Evolutionary conservation across 2,329 filamentous ascomycete species (phyloP).

Genomic region (Drechmeria coniospora): DNA sequence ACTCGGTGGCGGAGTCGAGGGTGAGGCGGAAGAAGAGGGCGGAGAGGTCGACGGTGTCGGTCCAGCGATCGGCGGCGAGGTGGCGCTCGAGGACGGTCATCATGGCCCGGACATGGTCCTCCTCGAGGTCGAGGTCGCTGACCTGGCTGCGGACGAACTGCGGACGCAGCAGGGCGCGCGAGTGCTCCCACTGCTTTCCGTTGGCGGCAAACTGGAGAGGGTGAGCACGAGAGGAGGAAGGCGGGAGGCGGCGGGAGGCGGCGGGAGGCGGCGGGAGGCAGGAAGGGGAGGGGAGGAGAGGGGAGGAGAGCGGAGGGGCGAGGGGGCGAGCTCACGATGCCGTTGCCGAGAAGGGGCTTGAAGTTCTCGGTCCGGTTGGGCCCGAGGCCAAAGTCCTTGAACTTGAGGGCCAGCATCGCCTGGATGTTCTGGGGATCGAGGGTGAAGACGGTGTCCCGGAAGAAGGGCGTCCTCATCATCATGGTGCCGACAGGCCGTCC

Average conservation of each 20-base stretch:
- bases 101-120: slow-evolving; percentile 19
- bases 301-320: neutral
- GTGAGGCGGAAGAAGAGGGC: slow-evolving; percentile 32
- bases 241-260: neutral
- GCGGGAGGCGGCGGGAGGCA: neutral
- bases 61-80: slow-evolving; percentile 18
- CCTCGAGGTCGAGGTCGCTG: slow-evolving; percentile 25
- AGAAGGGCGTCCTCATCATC: slow-evolving; percentile 6
- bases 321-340: slow-evolving; percentile 13
- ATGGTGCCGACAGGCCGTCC: slow-evolving; percentile 8
- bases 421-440: slow-evolving; percentile 13
- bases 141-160: slow-evolving; percentile 27
- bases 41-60: slow-evolving; percentile 24
- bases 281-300: neutral
- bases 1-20: slow-evolving; percentile 32
- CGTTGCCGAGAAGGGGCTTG: slow-evolving; percentile 26
- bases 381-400: slow-evolving; percentile 13
- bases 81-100: slow-evolving; percentile 9
- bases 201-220: slow-evolving; percentile 15
- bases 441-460: slow-evolving; percentile 8
- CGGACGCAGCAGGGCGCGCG: slow-evolving; percentile 22
- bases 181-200: slow-evolving; percentile 20
- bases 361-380: slow-evolving; percentile 11
- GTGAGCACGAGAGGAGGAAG: neutral
- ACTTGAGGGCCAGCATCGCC: slow-evolving; percentile 11